phyloP scores from a whole-genome alignment of 345 rosid species.

The Pelargonium nanum region DNA sequence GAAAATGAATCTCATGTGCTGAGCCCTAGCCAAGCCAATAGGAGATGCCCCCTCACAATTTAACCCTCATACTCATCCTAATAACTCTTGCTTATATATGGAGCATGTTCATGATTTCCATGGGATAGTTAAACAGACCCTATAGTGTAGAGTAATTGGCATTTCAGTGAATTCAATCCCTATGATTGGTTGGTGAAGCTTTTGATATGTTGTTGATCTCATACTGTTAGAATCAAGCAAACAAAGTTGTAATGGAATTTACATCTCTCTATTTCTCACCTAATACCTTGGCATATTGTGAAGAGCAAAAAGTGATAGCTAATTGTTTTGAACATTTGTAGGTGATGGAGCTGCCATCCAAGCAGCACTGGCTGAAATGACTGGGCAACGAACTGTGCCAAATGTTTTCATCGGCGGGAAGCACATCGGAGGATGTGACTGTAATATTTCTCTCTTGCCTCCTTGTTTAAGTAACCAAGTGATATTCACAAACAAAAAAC shows the following conservation, averaged over 20 bases:
- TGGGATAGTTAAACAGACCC: too few relatives aligned
- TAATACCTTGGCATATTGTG: neutral
- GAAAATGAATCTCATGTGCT: too few relatives aligned
- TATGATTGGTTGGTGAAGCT: neutral
- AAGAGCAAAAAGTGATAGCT: neutral
- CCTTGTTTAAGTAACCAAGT: too few relatives aligned
- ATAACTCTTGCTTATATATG: too few relatives aligned
- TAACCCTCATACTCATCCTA: too few relatives aligned
- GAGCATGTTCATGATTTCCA: too few relatives aligned
- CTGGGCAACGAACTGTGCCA: conserved; percentile 64
- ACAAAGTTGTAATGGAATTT: too few relatives aligned
- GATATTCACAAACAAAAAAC: too few relatives aligned
- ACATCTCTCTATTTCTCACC: neutral
- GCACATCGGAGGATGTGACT: conserved; percentile 77
- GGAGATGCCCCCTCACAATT: too few relatives aligned
- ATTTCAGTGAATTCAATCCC: neutral
- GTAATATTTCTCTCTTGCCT: conserved; percentile 24
- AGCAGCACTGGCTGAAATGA: conserved; percentile 54
- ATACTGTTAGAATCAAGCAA: neutral
- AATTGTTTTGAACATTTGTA: conserved; percentile 7
- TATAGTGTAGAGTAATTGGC: neutral
- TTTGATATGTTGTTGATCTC: neutral
- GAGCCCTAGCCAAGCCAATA: too few relatives aligned
- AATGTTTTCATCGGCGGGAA: conserved; percentile 67
- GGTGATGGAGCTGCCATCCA: conserved; percentile 63